Percentiles rank a stretch among this genome's conserved stretches.
phyloP scores from a whole-genome alignment of 1,284 basidiomycete species.

The Apiotrichum brassicae region DNA sequence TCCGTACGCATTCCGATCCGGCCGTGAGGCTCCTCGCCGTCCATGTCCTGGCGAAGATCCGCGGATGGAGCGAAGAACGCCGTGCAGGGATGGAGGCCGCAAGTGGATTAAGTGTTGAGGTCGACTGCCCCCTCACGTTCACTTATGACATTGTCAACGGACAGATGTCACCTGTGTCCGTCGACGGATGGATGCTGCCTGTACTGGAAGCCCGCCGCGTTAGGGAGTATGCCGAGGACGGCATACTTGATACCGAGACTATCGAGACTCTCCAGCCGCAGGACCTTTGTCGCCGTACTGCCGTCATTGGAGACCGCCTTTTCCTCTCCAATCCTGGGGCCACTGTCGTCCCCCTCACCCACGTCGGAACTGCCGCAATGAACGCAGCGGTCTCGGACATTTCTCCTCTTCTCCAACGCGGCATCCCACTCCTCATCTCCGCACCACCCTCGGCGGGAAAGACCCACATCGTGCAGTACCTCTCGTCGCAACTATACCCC shows the following conservation, averaged over 20 bases:
- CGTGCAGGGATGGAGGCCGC: constrained; percentile 56
- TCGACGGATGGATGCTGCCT: constrained; percentile 75
- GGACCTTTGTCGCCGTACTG: constrained; percentile 52
- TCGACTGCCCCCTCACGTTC: constrained; percentile 49
- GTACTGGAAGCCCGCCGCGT: constrained; percentile 61
- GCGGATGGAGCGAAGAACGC: constrained; percentile 67
- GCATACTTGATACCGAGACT: background rate
- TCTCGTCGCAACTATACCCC: constrained; percentile 57
- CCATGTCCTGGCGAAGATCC: constrained; percentile 66
- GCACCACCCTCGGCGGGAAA: constrained; percentile 89
- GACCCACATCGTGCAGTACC: constrained; percentile 69
- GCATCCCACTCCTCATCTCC: constrained; percentile 74
- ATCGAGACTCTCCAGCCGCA: constrained; percentile 32
- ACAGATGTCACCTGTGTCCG: constrained; percentile 38
- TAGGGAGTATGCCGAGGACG: constrained; percentile 4
- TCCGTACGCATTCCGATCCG: constrained; percentile 52
- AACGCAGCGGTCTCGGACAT: constrained; percentile 58
- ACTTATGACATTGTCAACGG: constrained; percentile 17
- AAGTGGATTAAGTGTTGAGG: constrained; percentile 56
- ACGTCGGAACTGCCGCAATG: constrained; percentile 65
- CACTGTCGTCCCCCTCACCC: constrained; percentile 46
- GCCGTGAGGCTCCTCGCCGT: constrained; percentile 67
- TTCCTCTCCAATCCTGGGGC: constrained; percentile 20
- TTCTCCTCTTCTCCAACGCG: constrained; percentile 60
- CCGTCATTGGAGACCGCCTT: constrained; percentile 19